Base-by-base conservation (phyloP, 805 yeast genomes). In the Ogataea methanolica region DNA sequence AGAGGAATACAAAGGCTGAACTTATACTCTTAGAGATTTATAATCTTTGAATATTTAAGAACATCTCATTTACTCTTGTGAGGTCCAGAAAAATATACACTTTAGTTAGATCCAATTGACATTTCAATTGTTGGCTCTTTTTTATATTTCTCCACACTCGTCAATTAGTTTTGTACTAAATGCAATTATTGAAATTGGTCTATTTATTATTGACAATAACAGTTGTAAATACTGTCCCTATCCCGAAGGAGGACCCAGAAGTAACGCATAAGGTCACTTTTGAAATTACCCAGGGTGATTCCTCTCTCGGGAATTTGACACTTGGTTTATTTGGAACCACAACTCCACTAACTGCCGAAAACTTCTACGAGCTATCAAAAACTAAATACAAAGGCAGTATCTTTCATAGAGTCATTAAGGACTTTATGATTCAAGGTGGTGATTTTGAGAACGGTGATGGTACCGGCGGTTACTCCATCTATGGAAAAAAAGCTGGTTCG, bases 371-470 rank as follows among this genome's bases (percentile, higher is more conserved):
- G 37, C 59, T 83, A 38, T 72, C 84, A 15, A 61, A 65, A 39
- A 68, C 53, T 26, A 70, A 78, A 3, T 88, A 84, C 71, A 70
- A 73, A 56, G 76, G 48, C 3, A 77, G 88, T 5, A 66, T 72
- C 17, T 85, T 89, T 76, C 94, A 86, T 68, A 76, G 91, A 51
- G 80, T 89, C 43, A 83, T 86, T 52, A 74, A 79, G 39, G 75
- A 76, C 47, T 87, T 86, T 64, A 82, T 88, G 85, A 76, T 90
- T 56, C 96, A 88, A 70, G 96, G 96, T 48, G 97, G 97, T 52
- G 92, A 88, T 66, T 82, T 84, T 62, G 82, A 85, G 54, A 76
- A 74, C 23, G 67, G 66, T 36, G 73, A 75, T 55, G 91, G 92
- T 15, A 73, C 79, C 46, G 96, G 95, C 23, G 96, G 97, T 14